Conservation (phyloP, 1,139 yeast genomes). For the Lodderomyces theae region DNA sequence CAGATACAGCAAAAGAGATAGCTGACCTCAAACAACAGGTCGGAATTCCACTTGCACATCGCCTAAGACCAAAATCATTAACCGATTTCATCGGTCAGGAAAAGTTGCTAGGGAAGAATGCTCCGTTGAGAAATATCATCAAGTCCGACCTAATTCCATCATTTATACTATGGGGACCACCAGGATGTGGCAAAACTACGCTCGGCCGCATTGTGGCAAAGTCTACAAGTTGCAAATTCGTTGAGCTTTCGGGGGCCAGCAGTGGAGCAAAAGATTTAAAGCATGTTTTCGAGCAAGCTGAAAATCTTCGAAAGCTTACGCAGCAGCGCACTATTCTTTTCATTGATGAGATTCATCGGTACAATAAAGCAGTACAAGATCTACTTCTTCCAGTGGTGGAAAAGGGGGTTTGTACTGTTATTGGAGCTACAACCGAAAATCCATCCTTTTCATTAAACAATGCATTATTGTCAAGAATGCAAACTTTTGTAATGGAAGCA, state of each 20-base stretch:
- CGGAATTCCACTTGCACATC: conserved; percentile 78
- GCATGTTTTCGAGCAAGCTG: conserved; percentile 70
- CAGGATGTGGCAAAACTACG: conserved; percentile 95
- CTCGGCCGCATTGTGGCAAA: conserved; percentile 58
- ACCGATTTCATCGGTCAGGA: conserved; percentile 86
- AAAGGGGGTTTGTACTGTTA: conserved; percentile 60
- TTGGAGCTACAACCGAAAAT: conserved; percentile 97
- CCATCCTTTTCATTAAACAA: conserved; percentile 90
- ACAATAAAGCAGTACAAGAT: conserved; percentile 89
- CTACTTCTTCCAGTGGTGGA: conserved; percentile 72
- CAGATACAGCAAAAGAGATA: conserved; percentile 17
- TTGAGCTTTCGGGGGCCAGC: conserved; percentile 85
- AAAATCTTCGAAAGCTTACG: conserved; percentile 62
- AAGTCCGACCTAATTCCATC: conserved; percentile 69
- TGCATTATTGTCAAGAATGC: conserved; percentile 84
- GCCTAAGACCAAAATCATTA: conserved; percentile 70
- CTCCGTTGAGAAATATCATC: conserved; percentile 69
- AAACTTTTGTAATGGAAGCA: conserved; percentile 78
- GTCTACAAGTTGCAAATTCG: conserved; percentile 54
- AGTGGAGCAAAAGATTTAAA: conserved; percentile 70
- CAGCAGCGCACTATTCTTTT: conserved; percentile 75
- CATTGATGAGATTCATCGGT: conserved; percentile 90
- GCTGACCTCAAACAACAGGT: conserved; percentile 43
- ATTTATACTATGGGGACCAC: conserved; percentile 91
- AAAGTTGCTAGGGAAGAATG: conserved; percentile 72